A percentile compares a stretch with the other conserved stretches of the same genome.
Conservation (phyloP, 441 rosid genomes). For the Euphorbia celastroides region DNA sequence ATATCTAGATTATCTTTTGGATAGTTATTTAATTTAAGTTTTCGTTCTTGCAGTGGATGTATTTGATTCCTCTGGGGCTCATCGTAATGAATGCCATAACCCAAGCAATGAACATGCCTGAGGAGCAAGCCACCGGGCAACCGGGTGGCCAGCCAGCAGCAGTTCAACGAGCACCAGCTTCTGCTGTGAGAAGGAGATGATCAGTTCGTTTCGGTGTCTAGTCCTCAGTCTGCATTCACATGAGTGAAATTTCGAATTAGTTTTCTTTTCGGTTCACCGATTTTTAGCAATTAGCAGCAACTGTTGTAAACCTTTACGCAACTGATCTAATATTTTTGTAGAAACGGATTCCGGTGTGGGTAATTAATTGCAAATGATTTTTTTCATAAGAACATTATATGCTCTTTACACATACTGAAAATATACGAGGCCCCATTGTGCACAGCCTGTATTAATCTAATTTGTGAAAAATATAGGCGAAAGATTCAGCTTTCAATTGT, state of each 20-base stretch:
- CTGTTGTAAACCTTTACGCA: neutral
- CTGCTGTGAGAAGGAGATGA: conserved; percentile 75
- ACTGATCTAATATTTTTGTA: neutral
- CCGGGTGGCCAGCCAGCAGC: conserved; percentile 43
- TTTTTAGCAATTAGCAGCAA: neutral
- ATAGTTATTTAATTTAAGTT: neutral
- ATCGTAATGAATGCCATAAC: conserved; percentile 82
- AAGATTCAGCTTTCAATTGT: no score
- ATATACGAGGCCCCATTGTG: no score
- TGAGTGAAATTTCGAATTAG: neutral
- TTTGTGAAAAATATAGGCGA: no score
- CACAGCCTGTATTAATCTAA: no score
- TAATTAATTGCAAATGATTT: no score
- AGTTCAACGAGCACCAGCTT: conserved; percentile 38
- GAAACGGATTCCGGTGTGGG: no score
- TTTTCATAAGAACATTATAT: no score
- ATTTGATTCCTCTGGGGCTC: conserved; percentile 82
- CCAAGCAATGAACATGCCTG: conserved; percentile 88
- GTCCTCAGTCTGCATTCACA: neutral
- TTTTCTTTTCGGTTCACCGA: neutral
- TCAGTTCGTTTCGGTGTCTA: no score
- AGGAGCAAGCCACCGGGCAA: conserved; percentile 60
- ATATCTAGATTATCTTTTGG: neutral
- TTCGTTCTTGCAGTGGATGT: conserved; percentile 73
- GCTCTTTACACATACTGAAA: no score